phyloP scores from a whole-genome alignment of 805 yeast species.

The Maudiozyma serrabonitensis region DNA sequence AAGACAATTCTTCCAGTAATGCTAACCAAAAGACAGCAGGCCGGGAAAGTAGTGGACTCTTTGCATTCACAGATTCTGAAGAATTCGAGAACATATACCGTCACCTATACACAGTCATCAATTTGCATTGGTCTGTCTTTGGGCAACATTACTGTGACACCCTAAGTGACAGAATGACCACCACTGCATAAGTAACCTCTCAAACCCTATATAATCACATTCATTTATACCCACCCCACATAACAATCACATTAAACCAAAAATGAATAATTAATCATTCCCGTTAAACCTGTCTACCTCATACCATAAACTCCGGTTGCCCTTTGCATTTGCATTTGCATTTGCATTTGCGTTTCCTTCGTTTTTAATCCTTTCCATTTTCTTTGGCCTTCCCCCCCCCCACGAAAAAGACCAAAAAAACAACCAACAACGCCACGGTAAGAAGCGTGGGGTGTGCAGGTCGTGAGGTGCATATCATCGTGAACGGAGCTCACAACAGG shows the following conservation, averaged over 20 bases:
- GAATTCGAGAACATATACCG: conserved; percentile 51
- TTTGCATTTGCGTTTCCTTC: too few relatives aligned
- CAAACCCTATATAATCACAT: not conserved
- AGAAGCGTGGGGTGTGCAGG: too few relatives aligned
- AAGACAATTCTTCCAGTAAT: not conserved
- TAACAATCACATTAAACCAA: not conserved
- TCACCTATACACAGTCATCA: conserved; percentile 54
- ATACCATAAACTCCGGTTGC: too few relatives aligned
- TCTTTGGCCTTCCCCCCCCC: too few relatives aligned
- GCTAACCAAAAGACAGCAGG: not conserved
- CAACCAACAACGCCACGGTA: too few relatives aligned
- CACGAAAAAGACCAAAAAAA: too few relatives aligned
- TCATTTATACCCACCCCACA: not conserved
- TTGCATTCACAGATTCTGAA: conserved; percentile 28
- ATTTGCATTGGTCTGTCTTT: conserved; percentile 79
- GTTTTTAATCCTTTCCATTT: too few relatives aligned
- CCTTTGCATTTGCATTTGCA: too few relatives aligned
- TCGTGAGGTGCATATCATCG: too few relatives aligned
- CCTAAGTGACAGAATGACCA: conserved; percentile 17
- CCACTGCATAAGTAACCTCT: not conserved
- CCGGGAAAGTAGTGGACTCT: conserved; percentile 3
- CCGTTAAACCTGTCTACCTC: too few relatives aligned
- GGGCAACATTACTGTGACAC: conserved; percentile 53
- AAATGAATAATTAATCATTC: not conserved
- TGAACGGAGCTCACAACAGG: too few relatives aligned